Evolutionary conservation across 1,284 basidiomycete genomes (phyloP).

Genomic region (Ustilago lituana): DNA sequence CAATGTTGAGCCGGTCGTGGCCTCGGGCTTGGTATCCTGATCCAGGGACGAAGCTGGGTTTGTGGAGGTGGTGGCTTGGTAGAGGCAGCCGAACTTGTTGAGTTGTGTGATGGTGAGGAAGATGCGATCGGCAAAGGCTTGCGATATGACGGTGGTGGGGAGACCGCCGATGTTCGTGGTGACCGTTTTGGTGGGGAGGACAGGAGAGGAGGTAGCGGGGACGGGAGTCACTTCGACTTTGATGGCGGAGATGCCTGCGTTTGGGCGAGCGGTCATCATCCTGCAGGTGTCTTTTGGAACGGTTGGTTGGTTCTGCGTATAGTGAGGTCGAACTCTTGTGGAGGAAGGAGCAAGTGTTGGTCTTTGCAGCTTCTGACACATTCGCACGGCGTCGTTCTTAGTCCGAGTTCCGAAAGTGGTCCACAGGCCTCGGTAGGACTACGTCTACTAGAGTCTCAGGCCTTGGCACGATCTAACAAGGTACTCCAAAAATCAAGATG

Average conservation of each 20-base stretch:
- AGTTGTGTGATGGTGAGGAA: constrained; percentile 55
- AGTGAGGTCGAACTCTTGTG: no score
- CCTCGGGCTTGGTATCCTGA: no score
- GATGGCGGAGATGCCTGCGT: neutral
- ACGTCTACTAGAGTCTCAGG: no score
- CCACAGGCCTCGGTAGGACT: no score
- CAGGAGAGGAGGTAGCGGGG: neutral
- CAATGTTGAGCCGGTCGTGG: neutral
- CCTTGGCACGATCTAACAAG: no score
- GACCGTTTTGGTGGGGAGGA: constrained; percentile 14
- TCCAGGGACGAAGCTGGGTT: neutral
- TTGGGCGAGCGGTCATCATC: constrained; percentile 3
- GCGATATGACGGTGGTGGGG: constrained; percentile 38
- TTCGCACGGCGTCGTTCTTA: no score
- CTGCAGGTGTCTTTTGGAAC: no score
- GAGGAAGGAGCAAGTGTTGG: neutral
- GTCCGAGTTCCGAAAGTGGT: constrained; percentile 9
- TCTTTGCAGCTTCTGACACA: no score
- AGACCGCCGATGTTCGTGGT: constrained; percentile 10
- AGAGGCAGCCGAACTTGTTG: constrained; percentile 45
- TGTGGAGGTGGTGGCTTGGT: constrained; percentile 27
- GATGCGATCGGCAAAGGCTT: constrained; percentile 49
- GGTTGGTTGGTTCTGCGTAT: no score
- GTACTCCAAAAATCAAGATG: no score
- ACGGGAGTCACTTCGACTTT: constrained; percentile 6